Conservation (phyloP, 2,329 filamentous ascomycete genomes). For the Nigrospora osmanthi region DNA sequence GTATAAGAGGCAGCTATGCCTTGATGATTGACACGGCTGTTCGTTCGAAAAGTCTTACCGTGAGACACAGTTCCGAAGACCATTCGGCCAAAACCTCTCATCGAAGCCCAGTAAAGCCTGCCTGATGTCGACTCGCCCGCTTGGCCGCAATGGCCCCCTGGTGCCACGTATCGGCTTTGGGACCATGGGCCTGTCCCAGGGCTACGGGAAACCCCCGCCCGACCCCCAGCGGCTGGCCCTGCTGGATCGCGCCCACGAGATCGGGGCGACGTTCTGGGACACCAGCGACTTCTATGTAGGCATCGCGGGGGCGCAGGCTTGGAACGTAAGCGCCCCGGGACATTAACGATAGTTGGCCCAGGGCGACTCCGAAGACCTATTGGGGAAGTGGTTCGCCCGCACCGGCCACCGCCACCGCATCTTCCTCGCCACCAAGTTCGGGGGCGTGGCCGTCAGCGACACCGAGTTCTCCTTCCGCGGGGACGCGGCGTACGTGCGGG, state of each 20-base stretch:
- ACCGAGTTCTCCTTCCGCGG: too few relatives aligned
- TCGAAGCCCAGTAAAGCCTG: too few relatives aligned
- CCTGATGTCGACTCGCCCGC: not conserved
- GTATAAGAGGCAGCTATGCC: too few relatives aligned
- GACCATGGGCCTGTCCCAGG: conserved; percentile 15
- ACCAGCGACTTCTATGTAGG: conserved; percentile 6
- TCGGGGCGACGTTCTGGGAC: conserved; percentile 40
- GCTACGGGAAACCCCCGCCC: conserved; percentile 8
- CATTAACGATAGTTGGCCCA: conserved; percentile 6
- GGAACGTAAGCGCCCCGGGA: too few relatives aligned
- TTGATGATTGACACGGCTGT: too few relatives aligned
- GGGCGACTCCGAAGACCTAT: conserved; percentile 32
- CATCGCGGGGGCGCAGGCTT: too few relatives aligned
- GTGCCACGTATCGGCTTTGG: conserved; percentile 17
- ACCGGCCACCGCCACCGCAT: conserved; percentile 30
- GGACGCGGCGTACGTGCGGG: conserved; percentile 17
- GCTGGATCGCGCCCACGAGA: conserved; percentile 17
- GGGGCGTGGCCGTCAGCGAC: not conserved
- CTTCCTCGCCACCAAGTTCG: conserved; percentile 31
- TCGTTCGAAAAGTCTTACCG: too few relatives aligned
- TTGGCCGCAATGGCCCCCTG: conserved; percentile 14
- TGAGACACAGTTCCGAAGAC: too few relatives aligned
- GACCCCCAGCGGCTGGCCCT: conserved; percentile 13
- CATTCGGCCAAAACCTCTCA: too few relatives aligned
- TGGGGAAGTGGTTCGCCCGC: conserved; percentile 34